phyloP scores from a whole-genome alignment of 2,329 filamentous ascomycete species.

The Thelonectria rubi region DNA sequence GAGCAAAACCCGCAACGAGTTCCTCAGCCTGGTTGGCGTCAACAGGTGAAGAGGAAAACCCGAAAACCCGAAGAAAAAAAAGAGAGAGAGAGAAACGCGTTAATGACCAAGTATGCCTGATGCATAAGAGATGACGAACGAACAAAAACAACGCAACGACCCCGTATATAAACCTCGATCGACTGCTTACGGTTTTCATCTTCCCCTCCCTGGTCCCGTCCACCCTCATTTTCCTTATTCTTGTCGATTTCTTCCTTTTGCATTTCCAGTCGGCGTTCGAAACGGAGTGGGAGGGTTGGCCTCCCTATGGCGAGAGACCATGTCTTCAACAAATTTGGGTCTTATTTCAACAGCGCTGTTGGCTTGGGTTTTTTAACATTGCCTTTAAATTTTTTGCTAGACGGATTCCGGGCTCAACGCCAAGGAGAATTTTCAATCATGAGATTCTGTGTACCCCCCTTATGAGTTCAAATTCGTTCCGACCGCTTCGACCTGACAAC shows the following conservation, averaged over 20 bases:
- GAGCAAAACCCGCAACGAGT: conserved; percentile 95
- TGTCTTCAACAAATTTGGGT: conserved; percentile 46
- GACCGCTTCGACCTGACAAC: neutral
- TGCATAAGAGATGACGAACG: neutral
- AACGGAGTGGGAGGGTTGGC: conserved; percentile 17
- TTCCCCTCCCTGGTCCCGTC: neutral
- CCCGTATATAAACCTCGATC: neutral
- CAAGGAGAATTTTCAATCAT: conserved; percentile 34
- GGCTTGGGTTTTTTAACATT: conserved; percentile 14
- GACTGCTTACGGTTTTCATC: neutral
- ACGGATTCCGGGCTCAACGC: conserved; percentile 45
- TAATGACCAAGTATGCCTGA: no score
- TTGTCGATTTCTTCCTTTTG: neutral
- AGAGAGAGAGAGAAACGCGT: no score
- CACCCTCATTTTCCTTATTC: neutral
- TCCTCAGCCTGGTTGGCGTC: conserved; percentile 80
- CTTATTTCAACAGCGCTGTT: conserved; percentile 31
- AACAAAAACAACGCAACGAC: neutral
- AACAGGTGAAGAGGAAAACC: conserved; percentile 49
- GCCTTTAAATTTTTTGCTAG: conserved; percentile 29
- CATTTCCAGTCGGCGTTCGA: conserved; percentile 18
- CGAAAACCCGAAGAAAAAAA: no score
- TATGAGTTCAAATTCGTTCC: neutral
- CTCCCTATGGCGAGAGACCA: conserved; percentile 35
- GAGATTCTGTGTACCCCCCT: conserved; percentile 8